These are phyloP conservation scores for Puccinia triticina DNA, from an alignment of 1,284 basidiomycete species.

Conservation along the genomic window DNA sequence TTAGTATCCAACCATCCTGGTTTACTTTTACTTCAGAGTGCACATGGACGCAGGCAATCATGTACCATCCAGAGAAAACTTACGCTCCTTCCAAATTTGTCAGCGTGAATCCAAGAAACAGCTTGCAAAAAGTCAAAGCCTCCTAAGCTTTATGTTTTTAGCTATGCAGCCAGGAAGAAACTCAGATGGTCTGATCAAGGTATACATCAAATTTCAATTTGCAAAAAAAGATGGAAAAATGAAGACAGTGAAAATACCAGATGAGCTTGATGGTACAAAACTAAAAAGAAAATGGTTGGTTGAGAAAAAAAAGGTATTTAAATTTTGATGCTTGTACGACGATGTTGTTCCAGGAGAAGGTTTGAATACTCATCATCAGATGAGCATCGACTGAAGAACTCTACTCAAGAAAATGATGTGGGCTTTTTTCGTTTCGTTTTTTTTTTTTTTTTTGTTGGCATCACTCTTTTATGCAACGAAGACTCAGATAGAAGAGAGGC, in stretches of 20 bases:
- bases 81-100: too few species aligned
- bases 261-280: constrained; percentile 1
- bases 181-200: too few species aligned
- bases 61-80: too few species aligned
- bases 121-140: too few species aligned
- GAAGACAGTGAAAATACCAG: neutral
- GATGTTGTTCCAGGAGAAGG: neutral
- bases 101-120: too few species aligned
- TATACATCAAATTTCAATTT: neutral
- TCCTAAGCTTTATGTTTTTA: too few species aligned
- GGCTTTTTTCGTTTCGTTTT: neutral
- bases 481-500: neutral
- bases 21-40: too few species aligned
- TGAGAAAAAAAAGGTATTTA: neutral
- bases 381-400: neutral
- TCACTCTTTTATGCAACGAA: neutral
- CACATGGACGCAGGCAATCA: too few species aligned
- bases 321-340: too few species aligned
- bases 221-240: neutral
- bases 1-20: too few species aligned
- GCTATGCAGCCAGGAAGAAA: too few species aligned
- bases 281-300: neutral
- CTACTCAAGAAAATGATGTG: neutral
- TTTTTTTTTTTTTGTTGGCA: neutral
- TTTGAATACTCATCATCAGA: neutral